Conservation (phyloP, 805 yeast genomes). For the Starmerella floricola region DNA sequence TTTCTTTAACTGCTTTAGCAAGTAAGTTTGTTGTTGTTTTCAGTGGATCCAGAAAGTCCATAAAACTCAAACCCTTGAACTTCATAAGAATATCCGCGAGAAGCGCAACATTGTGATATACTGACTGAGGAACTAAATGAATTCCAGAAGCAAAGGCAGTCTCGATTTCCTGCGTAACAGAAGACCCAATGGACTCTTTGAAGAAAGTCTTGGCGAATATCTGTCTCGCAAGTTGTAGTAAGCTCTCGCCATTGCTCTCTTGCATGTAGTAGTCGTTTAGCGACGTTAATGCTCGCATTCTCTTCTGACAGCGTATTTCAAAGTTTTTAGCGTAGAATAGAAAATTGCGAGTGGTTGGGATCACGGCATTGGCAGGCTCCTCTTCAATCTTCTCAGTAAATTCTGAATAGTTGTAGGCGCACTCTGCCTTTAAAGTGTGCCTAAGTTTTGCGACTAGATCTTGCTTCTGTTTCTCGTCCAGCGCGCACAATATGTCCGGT, state of each 20-base stretch:
- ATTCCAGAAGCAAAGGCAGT: no score
- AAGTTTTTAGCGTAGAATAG: not conserved
- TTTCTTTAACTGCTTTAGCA: no score
- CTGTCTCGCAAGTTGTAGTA: not conserved
- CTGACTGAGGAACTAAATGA: no score
- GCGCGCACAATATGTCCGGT: not conserved
- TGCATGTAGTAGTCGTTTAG: not conserved
- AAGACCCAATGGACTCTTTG: not conserved
- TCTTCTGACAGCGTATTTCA: not conserved
- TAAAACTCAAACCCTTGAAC: no score
- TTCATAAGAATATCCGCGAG: no score
- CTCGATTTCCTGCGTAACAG: not conserved
- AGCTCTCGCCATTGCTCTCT: not conserved
- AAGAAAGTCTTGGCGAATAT: not conserved
- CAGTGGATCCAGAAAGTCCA: no score
- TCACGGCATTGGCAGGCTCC: not conserved
- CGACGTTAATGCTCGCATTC: not conserved
- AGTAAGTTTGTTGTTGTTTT: no score
- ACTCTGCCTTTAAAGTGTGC: not conserved
- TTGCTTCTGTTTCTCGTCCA: not conserved
- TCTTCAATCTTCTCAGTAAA: not conserved
- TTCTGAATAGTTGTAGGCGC: not conserved
- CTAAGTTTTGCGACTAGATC: not conserved
- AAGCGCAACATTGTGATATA: no score
- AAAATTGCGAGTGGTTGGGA: not conserved